Evolutionary conservation across 2,329 filamentous ascomycete species (phyloP), one percentile per base, ranked within the genome.

Genomic region (Phoma sp.): DNA sequence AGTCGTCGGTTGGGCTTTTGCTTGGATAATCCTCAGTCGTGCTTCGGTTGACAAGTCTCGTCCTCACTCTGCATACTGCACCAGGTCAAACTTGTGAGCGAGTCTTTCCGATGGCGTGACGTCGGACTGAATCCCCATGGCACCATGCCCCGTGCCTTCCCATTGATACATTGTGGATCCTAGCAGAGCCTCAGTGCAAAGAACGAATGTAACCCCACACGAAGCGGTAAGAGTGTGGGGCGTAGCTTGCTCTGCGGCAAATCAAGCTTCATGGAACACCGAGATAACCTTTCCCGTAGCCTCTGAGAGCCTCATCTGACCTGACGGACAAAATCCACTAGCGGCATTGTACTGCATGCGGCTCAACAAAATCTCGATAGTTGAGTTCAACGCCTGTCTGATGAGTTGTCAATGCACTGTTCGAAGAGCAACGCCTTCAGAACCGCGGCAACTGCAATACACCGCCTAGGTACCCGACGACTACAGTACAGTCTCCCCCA

Each of bases 101-200:
- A n/a, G 22, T 14, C 7, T 36, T 11, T 36, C 40, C 13, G 23
- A 40, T 46, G 36, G 52, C 37, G 40, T 49, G 41, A 41, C 38
- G 46, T 42, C 40, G 41, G 36, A 35, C 36, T 49, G 41, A 55
- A 41, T 50, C 52, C 52, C 52, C 46, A 55, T 46, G 45, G 52
- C 41, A 32, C 49, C 35, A 36, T 32, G 18, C 35, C 35, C 33
- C 47, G 40, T 44, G 39, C 38, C 40, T 55, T 35, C 30, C 52
- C 52, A 32, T 46, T 41, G 46, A 55, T 50, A 50, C 14, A 46
- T 37, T 46, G 46, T 50, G 52, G 46, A 38, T 6, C 27, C 52
- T 50, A 54, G 51, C 52, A 55, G 52, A 55, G 52, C 52, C 52
- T 45, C 52, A 55, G 41, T 37, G 52, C 44, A 13, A 45, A 46